Conservation (phyloP, 2,329 filamentous ascomycete genomes). For the Calonectria honghensis region DNA sequence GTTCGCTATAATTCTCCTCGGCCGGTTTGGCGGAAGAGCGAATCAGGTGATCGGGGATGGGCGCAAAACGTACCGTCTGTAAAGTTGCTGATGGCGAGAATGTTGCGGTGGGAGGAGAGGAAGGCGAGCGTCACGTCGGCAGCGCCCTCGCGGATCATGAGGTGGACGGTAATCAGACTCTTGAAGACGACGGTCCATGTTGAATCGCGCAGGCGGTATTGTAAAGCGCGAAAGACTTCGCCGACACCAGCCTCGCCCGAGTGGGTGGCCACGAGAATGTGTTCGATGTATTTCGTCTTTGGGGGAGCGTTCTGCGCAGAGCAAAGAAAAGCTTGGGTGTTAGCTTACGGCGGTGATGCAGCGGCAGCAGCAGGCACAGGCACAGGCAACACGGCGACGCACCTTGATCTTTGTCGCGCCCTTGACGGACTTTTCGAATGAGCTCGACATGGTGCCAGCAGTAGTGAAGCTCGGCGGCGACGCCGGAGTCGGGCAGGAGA, state of each 20-base stretch:
- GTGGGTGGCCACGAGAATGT: constrained; percentile 96
- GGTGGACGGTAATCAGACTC: constrained; percentile 93
- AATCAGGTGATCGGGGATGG: constrained; percentile 1
- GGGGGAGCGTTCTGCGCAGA: constrained; percentile 86
- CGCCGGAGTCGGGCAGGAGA: constrained; percentile 33
- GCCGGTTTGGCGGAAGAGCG: no score
- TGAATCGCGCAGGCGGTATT: constrained; percentile 91
- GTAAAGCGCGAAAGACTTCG: constrained; percentile 94
- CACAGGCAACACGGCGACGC: constrained; percentile 40
- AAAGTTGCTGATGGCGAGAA: constrained; percentile 91
- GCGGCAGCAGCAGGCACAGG: background rate
- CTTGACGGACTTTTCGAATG: constrained; percentile 99
- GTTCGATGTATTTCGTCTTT: constrained; percentile 99
- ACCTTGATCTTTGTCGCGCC: constrained; percentile 99
- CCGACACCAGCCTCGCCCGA: constrained; percentile 95
- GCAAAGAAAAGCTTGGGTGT: constrained; percentile 20
- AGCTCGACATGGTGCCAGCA: constrained; percentile 80
- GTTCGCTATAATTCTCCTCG: background rate
- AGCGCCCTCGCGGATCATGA: constrained; percentile 98
- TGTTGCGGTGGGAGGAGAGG: constrained; percentile 86
- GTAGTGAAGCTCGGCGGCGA: constrained; percentile 40
- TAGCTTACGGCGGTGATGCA: constrained; percentile 30
- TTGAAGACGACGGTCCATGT: constrained; percentile 99
- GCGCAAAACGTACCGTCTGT: constrained; percentile 84
- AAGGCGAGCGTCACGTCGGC: constrained; percentile 91